Evolutionary conservation across 345 rosid species (phyloP).

Genomic region (Passiflora organensis): DNA sequence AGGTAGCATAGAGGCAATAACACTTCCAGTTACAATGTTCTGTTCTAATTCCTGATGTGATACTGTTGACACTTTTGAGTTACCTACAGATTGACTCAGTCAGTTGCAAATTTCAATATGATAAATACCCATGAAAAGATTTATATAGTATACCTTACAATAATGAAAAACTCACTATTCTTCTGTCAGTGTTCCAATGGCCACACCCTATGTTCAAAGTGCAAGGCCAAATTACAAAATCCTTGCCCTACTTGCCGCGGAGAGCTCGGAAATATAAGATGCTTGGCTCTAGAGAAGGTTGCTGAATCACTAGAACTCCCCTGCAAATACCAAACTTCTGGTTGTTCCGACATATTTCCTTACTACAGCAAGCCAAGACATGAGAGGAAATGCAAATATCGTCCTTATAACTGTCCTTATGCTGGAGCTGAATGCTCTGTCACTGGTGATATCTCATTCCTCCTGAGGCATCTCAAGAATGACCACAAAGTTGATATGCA

Average conservation of each 20-base stretch:
- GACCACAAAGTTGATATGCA: slow-evolving; percentile 96
- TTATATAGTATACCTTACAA: too few species aligned
- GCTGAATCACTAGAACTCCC: slow-evolving; percentile 79
- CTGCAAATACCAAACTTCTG: slow-evolving; percentile 62
- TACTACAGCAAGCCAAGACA: slow-evolving; percentile 81
- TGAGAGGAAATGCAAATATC: slow-evolving; percentile 61
- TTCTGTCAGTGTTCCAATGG: slow-evolving; percentile 73
- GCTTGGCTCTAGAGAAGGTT: slow-evolving; percentile 81
- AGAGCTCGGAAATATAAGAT: slow-evolving; percentile 87
- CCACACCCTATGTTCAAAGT: slow-evolving; percentile 73
- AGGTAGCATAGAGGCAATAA: too few species aligned
- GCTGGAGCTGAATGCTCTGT: slow-evolving; percentile 85
- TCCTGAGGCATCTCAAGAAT: slow-evolving; percentile 68
- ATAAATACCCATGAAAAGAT: too few species aligned
- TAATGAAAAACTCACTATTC: neutral
- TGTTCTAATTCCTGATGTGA: too few species aligned
- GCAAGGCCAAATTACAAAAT: slow-evolving; percentile 68
- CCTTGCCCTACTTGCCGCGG: slow-evolving; percentile 78
- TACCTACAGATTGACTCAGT: too few species aligned
- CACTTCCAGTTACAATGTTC: too few species aligned
- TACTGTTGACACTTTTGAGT: too few species aligned
- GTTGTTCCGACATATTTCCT: slow-evolving; percentile 73
- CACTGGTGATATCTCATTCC: slow-evolving; percentile 66
- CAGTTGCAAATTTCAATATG: too few species aligned
- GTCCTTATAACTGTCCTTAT: slow-evolving; percentile 78